phyloP scores from a whole-genome alignment of 2,329 filamentous ascomycete species.

The Purpureocillium takamizusanense region DNA sequence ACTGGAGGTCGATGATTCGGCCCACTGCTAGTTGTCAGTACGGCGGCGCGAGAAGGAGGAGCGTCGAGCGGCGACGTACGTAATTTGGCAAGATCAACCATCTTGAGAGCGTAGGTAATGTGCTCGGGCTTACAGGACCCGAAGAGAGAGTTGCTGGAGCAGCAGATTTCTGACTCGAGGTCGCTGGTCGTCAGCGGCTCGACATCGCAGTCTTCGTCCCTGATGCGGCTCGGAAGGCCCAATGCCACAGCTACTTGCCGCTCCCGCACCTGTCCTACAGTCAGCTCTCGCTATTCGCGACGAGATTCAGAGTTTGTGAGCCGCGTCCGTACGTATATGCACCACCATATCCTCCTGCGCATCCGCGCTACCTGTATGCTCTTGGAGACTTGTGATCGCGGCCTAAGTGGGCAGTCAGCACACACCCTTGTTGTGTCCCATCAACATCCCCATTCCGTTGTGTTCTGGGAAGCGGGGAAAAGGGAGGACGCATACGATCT shows the following conservation, averaged over 20 bases:
- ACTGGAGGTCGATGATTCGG: slow-evolving; percentile 25
- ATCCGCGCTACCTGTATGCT: slow-evolving; percentile 19
- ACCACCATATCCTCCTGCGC: slow-evolving; percentile 44
- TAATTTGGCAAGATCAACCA: slow-evolving; percentile 25
- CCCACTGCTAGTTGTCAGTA: slow-evolving; percentile 14
- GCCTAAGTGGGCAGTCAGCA: slow-evolving; percentile 2
- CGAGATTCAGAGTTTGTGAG: not conserved
- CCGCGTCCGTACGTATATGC: slow-evolving; percentile 34
- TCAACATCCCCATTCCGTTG: not conserved
- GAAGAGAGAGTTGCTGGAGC: slow-evolving; percentile 13
- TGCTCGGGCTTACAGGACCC: slow-evolving; percentile 22
- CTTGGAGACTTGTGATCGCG: slow-evolving; percentile 16
- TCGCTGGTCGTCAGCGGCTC: slow-evolving; percentile 21
- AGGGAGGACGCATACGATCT: slow-evolving; percentile 18
- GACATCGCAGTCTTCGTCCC: slow-evolving; percentile 29
- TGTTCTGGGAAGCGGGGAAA: not conserved
- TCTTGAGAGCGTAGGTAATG: slow-evolving; percentile 25
- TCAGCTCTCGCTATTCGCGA: slow-evolving; percentile 1
- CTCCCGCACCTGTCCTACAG: slow-evolving; percentile 20
- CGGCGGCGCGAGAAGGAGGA: not conserved
- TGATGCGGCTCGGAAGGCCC: slow-evolving; percentile 25
- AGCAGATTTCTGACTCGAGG: slow-evolving; percentile 18
- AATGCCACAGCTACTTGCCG: slow-evolving; percentile 26
- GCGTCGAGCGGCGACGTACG: slow-evolving; percentile 12
- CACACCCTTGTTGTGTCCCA: not conserved